phyloP scores from a whole-genome alignment of 208 protist species.

The Tritrichomonas foetus region DNA sequence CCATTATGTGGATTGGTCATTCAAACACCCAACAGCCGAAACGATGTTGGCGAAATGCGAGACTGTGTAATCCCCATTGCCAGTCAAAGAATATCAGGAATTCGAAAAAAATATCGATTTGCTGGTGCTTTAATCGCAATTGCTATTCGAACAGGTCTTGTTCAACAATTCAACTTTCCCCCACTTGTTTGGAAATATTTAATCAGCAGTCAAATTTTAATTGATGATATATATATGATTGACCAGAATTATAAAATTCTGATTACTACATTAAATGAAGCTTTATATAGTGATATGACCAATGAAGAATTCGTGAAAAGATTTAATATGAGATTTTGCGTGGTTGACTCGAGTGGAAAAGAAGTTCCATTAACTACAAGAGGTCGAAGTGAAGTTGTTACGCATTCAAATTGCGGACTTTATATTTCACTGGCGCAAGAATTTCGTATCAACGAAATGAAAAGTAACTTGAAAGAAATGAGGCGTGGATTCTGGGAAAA shows the following conservation, averaged over 20 bases:
- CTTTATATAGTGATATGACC: too few species aligned
- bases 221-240: neutral
- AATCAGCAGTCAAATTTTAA: neutral
- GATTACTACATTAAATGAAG: neutral
- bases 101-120: neutral
- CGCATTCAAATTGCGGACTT: neutral
- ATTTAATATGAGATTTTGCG: neutral
- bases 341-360: neutral
- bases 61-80: neutral
- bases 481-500: neutral
- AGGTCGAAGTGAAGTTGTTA: neutral
- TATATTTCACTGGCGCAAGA: neutral
- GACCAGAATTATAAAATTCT: slow-evolving; percentile 1
- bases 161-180: neutral
- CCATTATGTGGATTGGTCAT: neutral
- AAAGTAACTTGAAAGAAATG: neutral
- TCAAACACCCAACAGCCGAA: neutral
- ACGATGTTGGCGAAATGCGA: neutral
- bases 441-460: neutral
- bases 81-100: too few species aligned
- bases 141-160: neutral
- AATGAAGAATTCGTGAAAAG: too few species aligned
- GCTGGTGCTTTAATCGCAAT: slow-evolving; percentile 13
- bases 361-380: neutral
- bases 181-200: neutral